Conservation (phyloP, 306 rosid species). For the Malus sylvestris region DNA sequence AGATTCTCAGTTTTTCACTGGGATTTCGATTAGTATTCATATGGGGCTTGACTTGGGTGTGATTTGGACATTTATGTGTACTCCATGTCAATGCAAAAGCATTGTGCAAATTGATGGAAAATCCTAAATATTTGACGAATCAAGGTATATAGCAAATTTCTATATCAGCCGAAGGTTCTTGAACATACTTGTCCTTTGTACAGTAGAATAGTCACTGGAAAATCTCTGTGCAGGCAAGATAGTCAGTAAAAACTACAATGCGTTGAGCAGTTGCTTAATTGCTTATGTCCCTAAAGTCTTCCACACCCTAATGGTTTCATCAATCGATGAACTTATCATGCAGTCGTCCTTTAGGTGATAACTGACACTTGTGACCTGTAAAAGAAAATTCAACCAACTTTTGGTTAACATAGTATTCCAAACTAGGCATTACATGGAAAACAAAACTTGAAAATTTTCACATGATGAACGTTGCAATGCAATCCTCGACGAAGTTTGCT, state of each 20-base stretch:
- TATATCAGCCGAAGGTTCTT: background rate
- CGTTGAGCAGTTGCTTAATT: background rate
- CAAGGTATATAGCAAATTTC: background rate
- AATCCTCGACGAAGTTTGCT: background rate
- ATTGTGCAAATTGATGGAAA: background rate
- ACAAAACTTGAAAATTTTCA: background rate
- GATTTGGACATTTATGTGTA: background rate
- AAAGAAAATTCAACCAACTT: background rate
- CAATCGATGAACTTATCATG: constrained; percentile 75
- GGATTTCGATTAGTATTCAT: too few species aligned
- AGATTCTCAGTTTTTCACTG: too few species aligned
- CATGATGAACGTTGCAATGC: background rate
- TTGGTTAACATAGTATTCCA: background rate
- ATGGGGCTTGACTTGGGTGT: background rate
- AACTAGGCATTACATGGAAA: background rate
- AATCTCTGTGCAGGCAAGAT: background rate
- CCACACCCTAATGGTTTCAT: constrained; percentile 72
- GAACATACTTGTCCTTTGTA: background rate
- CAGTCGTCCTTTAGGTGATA: constrained; percentile 76
- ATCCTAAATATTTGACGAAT: too few species aligned
- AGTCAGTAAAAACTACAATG: background rate
- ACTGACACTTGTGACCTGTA: constrained; percentile 90
- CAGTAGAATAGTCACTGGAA: background rate
- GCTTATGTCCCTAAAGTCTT: constrained; percentile 35
- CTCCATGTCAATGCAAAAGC: background rate